These are phyloP conservation scores for Blastobotrys americana DNA, from an alignment of 805 yeast species.

Conservation along the genomic window DNA sequence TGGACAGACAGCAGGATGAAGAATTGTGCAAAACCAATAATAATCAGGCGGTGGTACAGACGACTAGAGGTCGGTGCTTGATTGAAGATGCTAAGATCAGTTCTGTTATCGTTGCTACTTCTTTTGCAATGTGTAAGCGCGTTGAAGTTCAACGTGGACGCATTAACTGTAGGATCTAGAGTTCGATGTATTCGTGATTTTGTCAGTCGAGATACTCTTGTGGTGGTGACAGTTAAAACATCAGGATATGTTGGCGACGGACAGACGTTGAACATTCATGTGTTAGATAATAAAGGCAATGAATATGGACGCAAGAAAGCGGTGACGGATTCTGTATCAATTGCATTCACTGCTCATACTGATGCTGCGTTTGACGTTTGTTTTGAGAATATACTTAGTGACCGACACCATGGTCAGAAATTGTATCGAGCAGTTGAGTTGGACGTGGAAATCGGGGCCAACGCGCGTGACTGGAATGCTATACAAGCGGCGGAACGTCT, in stretches of 20 bases:
- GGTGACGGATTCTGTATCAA: conserved; percentile 61
- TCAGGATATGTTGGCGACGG: conserved; percentile 81
- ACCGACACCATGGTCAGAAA: conserved; percentile 32
- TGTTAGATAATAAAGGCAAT: conserved; percentile 68
- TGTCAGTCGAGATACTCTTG: conserved; percentile 75
- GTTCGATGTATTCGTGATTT: conserved; percentile 92
- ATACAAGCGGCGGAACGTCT: conserved; percentile 88
- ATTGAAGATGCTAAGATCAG: no score
- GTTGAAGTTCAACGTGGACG: conserved; percentile 29
- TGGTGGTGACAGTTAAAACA: conserved; percentile 73
- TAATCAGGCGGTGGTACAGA: no score
- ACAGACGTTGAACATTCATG: conserved; percentile 57
- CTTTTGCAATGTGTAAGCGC: conserved; percentile 17
- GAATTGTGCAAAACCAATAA: no score
- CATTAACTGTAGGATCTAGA: conserved; percentile 21
- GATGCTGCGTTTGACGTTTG: conserved; percentile 88
- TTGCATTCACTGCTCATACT: conserved; percentile 79
- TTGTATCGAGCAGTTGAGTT: conserved; percentile 62
- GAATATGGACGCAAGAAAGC: conserved; percentile 74
- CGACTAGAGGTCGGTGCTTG: no score
- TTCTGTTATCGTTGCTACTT: background rate
- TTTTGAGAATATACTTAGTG: conserved; percentile 54
- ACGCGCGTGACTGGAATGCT: conserved; percentile 97
- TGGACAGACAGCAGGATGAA: no score
- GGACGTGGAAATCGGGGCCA: conserved; percentile 91